Evolutionary conservation across 1,139 yeast genomes (phyloP).

Genomic region (Diutina mesorugosa): DNA sequence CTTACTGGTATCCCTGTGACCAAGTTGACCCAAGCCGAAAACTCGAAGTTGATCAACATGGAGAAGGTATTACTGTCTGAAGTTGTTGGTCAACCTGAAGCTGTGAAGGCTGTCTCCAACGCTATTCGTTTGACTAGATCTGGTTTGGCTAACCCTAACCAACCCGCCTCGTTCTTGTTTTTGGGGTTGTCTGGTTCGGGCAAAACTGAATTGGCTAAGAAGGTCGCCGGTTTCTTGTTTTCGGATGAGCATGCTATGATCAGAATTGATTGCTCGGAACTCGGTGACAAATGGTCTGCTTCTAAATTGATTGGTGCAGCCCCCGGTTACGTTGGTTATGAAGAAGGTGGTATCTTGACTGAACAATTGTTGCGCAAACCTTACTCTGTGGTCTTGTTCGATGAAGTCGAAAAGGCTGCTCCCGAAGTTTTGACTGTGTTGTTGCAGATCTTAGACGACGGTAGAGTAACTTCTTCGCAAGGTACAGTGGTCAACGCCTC

Average conservation of each 20-base stretch:
- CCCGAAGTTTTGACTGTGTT: slow-evolving; percentile 92
- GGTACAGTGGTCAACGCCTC: slow-evolving; percentile 91
- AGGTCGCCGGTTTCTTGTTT: slow-evolving; percentile 88
- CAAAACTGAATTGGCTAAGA: slow-evolving; percentile 95
- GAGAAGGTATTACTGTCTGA: slow-evolving; percentile 69
- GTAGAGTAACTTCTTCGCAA: slow-evolving; percentile 86
- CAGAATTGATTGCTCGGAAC: slow-evolving; percentile 94
- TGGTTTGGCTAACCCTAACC: slow-evolving; percentile 92
- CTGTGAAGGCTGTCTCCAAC: slow-evolving; percentile 91
- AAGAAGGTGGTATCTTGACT: slow-evolving; percentile 93
- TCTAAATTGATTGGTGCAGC: slow-evolving; percentile 94
- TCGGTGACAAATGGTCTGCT: slow-evolving; percentile 90
- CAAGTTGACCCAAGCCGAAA: slow-evolving; percentile 90
- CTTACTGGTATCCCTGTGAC: slow-evolving; percentile 98
- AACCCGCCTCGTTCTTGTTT: slow-evolving; percentile 92
- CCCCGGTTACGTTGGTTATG: slow-evolving; percentile 96
- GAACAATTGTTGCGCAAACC: slow-evolving; percentile 87
- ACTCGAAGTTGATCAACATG: slow-evolving; percentile 86
- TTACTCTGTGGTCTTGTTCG: slow-evolving; percentile 86
- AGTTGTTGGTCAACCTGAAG: slow-evolving; percentile 94
- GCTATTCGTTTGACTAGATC: slow-evolving; percentile 89
- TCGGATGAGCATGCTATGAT: slow-evolving; percentile 95
- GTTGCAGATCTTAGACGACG: slow-evolving; percentile 90
- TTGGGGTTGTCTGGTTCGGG: slow-evolving; percentile 96
- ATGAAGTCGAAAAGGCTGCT: slow-evolving; percentile 98